phyloP scores from a whole-genome alignment of 2,329 filamentous ascomycete species.

The Talaromyces sp. region DNA sequence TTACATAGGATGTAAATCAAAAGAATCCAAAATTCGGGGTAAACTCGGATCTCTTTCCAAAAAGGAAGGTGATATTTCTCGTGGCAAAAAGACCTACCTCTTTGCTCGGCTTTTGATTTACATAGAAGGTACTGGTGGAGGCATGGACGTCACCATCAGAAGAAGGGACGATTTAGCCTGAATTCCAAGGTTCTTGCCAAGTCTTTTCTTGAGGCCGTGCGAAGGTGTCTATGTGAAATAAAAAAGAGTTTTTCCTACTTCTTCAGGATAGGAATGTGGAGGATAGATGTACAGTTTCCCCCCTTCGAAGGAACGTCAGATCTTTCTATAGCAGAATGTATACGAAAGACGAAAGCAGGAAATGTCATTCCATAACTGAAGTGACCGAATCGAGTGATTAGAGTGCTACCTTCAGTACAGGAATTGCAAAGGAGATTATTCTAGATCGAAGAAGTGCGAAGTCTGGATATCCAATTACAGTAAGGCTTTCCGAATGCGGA shows the following conservation, averaged over 20 bases:
- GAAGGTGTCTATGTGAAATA: background rate
- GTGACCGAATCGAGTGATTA: background rate
- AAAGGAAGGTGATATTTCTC: background rate
- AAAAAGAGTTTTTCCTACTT: background rate
- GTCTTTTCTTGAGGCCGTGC: too few species aligned
- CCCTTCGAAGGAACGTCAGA: background rate
- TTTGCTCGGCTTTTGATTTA: too few species aligned
- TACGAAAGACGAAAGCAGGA: too few species aligned
- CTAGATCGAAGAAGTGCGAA: background rate
- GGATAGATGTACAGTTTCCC: too few species aligned
- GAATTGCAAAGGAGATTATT: background rate
- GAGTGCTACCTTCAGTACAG: background rate
- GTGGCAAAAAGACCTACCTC: background rate
- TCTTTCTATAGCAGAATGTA: too few species aligned
- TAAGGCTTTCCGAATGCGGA: slow-evolving; percentile 3
- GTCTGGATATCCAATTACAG: background rate
- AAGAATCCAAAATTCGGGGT: background rate
- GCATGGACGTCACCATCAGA: background rate
- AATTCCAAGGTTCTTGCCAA: too few species aligned
- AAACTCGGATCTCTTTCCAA: background rate
- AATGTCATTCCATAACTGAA: background rate
- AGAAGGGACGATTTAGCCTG: background rate
- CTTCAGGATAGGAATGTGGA: background rate
- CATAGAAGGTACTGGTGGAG: background rate
- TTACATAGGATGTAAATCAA: background rate